phyloP scores from a whole-genome alignment of 2,329 filamentous ascomycete genomes.

The Drechslera avenae region DNA sequence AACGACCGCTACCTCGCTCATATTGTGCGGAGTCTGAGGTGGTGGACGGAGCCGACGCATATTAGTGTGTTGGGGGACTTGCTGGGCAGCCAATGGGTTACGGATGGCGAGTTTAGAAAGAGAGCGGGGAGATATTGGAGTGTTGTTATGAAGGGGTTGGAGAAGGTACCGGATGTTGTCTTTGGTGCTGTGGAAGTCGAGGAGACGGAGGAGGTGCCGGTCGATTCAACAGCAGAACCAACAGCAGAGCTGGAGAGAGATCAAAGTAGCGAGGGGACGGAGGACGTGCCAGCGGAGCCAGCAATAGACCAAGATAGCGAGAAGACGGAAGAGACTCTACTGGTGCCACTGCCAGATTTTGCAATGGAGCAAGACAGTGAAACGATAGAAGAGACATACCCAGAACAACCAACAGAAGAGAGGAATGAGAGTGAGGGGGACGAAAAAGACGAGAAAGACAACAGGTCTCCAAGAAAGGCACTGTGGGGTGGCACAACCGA shows the following conservation, averaged over 20 bases:
- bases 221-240: not conserved
- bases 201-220: not conserved
- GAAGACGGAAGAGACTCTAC: no score
- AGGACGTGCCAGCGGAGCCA: no score
- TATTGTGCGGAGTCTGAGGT: slow-evolving; percentile 81
- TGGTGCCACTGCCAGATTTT: no score
- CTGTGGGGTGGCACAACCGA: slow-evolving; percentile 42
- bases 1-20: slow-evolving; percentile 96
- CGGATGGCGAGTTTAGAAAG: slow-evolving; percentile 78
- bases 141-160: slow-evolving; percentile 72
- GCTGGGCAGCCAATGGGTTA: slow-evolving; percentile 93
- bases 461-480: slow-evolving; percentile 18
- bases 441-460: slow-evolving; percentile 22
- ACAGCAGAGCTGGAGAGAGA: not conserved
- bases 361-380: no score
- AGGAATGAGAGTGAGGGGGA: slow-evolving; percentile 2
- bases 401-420: not conserved
- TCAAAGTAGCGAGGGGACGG: no score
- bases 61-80: slow-evolving; percentile 88
- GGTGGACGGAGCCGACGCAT: slow-evolving; percentile 87
- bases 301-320: no score
- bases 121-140: slow-evolving; percentile 80
- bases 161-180: slow-evolving; percentile 60
- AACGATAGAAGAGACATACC: no score
- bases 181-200: slow-evolving; percentile 18